These are phyloP conservation scores for Solioccasus polychromus DNA, from an alignment of 768 basidiomycete genomes.

Conservation along the genomic window DNA sequence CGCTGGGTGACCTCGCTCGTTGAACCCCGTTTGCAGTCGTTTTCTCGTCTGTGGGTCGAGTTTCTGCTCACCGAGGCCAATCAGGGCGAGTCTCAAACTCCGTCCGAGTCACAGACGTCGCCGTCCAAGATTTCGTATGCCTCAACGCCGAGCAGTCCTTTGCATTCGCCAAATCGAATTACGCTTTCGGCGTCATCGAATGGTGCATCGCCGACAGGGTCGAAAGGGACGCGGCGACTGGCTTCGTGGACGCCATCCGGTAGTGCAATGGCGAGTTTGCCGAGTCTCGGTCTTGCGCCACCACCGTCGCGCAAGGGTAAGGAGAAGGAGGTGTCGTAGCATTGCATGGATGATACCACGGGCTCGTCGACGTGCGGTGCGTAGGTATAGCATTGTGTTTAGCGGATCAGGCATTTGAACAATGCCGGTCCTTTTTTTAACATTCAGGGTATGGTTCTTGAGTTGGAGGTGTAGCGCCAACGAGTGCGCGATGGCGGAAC, in stretches of 20 bases:
- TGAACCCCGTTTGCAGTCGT: conserved; percentile 57
- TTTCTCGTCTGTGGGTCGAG: conserved; percentile 97
- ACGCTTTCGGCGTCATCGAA: conserved; percentile 4
- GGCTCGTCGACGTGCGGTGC: no score
- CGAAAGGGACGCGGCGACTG: conserved; percentile 34
- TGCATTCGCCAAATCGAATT: conserved; percentile 20
- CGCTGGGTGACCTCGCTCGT: background rate
- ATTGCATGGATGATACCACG: no score
- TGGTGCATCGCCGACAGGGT: conserved; percentile 20
- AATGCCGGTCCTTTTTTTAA: no score
- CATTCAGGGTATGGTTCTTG: no score
- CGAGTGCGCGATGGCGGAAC: no score
- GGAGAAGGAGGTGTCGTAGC: conserved; percentile 42
- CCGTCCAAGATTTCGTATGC: conserved; percentile 27
- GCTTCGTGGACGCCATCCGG: conserved; percentile 36
- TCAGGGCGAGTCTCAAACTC: conserved; percentile 34
- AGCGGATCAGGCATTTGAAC: no score
- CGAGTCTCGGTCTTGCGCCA: conserved; percentile 34
- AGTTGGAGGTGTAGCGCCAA: no score
- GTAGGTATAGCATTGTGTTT: no score
- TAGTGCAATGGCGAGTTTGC: conserved; percentile 37
- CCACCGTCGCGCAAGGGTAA: conserved; percentile 48
- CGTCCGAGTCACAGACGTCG: conserved; percentile 13
- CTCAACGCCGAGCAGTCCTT: conserved; percentile 40
- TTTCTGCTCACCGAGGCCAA: conserved; percentile 90